phyloP scores from a whole-genome alignment of 2,329 filamentous ascomycete species.

The Exophiala lecanii-corni region DNA sequence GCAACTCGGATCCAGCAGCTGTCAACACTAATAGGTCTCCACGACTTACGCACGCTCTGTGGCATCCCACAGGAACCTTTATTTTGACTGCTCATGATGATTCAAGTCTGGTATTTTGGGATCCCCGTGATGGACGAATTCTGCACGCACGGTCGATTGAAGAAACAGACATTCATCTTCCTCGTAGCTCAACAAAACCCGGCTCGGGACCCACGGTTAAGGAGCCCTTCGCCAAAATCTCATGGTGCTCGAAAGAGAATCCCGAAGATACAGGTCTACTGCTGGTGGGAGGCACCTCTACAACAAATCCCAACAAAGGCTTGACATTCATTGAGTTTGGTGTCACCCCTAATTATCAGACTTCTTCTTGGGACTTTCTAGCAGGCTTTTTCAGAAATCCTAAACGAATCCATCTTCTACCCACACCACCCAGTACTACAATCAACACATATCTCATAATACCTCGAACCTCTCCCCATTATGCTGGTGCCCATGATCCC shows the following conservation, averaged over 20 bases:
- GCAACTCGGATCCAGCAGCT: conserved; percentile 56
- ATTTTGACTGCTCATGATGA: conserved; percentile 84
- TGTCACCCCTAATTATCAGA: conserved; percentile 81
- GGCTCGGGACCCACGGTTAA: conserved; percentile 47
- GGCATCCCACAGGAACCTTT: conserved; percentile 94
- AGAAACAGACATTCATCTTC: conserved; percentile 67
- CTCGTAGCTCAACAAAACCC: conserved; percentile 44
- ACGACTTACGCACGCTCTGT: conserved; percentile 73
- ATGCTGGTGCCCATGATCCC: conserved; percentile 81
- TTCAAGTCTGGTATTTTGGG: conserved; percentile 89
- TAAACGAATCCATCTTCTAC: conserved; percentile 66
- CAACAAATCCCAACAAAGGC: conserved; percentile 65
- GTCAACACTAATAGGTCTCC: conserved; percentile 61
- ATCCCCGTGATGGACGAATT: conserved; percentile 79
- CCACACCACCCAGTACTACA: conserved; percentile 71
- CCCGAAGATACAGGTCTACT: conserved; percentile 88
- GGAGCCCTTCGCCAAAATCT: conserved; percentile 71
- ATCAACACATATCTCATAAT: conserved; percentile 78
- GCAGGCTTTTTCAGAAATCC: conserved; percentile 72
- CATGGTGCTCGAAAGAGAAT: conserved; percentile 92
- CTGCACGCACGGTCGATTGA: conserved; percentile 78
- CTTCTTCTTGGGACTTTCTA: conserved; percentile 82
- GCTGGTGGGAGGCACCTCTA: conserved; percentile 72
- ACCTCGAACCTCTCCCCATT: conserved; percentile 78
- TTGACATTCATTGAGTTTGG: conserved; percentile 89